Evolutionary conservation across 768 basidiomycete genomes (phyloP).

Genomic region (Leccinum broughii): DNA sequence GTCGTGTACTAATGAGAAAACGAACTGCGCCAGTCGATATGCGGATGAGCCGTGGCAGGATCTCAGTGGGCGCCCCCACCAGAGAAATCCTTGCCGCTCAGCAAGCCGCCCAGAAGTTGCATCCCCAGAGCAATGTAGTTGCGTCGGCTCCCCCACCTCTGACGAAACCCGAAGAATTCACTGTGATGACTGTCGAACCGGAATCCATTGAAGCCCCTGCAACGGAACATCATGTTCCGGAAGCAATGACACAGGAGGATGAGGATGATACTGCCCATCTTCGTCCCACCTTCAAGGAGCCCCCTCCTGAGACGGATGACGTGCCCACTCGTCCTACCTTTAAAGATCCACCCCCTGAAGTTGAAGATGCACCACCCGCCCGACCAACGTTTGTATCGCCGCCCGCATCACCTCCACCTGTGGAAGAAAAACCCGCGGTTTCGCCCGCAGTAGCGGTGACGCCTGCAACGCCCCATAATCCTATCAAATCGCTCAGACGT

Average conservation of each 20-base stretch:
- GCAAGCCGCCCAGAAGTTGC: constrained; percentile 56
- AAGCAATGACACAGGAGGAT: constrained; percentile 15
- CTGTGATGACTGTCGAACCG: constrained; percentile 16
- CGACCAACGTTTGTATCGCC: constrained; percentile 23
- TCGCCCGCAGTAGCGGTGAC: constrained; percentile 41
- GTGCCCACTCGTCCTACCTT: constrained; percentile 47
- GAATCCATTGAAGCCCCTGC: constrained; percentile 12
- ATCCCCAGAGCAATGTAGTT: constrained; percentile 15
- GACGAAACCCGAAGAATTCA: constrained; percentile 21
- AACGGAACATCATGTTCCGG: constrained; percentile 3
- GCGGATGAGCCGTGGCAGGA: constrained; percentile 76
- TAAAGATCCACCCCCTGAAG: constrained; percentile 64
- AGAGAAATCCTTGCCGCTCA: constrained; percentile 73
- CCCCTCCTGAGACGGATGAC: constrained; percentile 45
- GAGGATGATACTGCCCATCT: constrained; percentile 14
- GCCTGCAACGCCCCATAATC: constrained; percentile 53
- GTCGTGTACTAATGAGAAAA: constrained; percentile 79
- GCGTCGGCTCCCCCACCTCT: constrained; percentile 19
- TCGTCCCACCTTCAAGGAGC: constrained; percentile 60
- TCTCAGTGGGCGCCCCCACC: constrained; percentile 70
- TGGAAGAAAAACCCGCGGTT: constrained; percentile 22
- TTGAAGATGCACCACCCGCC: constrained; percentile 37
- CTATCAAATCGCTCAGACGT: constrained; percentile 41
- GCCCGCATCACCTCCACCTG: constrained; percentile 26
- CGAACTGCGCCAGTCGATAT: constrained; percentile 88